phyloP scores from a whole-genome alignment of 192 early-diverging fungal species.

The Backusella tarrabulga region DNA sequence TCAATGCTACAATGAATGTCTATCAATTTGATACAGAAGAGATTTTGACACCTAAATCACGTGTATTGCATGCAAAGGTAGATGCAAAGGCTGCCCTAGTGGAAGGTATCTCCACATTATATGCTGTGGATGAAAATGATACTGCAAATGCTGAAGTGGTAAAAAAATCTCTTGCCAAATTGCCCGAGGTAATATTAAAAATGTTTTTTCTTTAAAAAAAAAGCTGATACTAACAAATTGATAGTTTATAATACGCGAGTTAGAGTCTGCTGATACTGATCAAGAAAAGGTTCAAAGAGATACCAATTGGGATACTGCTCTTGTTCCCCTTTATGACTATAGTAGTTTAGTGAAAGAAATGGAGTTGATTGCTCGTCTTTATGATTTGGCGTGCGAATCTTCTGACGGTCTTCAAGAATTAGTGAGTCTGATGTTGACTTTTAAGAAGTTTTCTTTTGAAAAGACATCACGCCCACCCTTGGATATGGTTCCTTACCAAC shows the following conservation, averaged over 20 bases:
- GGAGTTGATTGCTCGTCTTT: conserved; percentile 44
- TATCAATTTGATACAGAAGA: conserved; percentile 21
- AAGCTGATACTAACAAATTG: background rate
- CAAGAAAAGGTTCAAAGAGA: background rate
- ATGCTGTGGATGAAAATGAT: conserved; percentile 61
- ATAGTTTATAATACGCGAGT: background rate
- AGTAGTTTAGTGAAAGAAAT: conserved; percentile 48
- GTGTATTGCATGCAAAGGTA: conserved; percentile 15
- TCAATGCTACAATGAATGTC: conserved; percentile 20
- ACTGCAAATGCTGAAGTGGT: conserved; percentile 38
- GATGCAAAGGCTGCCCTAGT: conserved; percentile 63
- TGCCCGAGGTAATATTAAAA: conserved; percentile 43
- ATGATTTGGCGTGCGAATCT: conserved; percentile 14
- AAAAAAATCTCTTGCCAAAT: conserved; percentile 44
- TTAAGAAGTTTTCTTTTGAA: conserved; percentile 44
- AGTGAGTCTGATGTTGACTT: conserved; percentile 32
- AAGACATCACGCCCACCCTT: conserved; percentile 52
- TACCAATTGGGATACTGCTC: conserved; percentile 20
- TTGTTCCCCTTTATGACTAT: conserved; percentile 40
- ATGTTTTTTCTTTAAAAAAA: background rate
- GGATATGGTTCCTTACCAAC: conserved; percentile 65
- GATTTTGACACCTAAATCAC: conserved; percentile 1
- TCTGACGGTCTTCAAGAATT: conserved; percentile 12
- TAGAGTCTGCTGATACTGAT: background rate
- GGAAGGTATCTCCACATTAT: conserved; percentile 68